These are phyloP conservation scores for Xylariaceae sp. DNA, from an alignment of 2,329 filamentous ascomycete genomes.

Conservation along the genomic window DNA sequence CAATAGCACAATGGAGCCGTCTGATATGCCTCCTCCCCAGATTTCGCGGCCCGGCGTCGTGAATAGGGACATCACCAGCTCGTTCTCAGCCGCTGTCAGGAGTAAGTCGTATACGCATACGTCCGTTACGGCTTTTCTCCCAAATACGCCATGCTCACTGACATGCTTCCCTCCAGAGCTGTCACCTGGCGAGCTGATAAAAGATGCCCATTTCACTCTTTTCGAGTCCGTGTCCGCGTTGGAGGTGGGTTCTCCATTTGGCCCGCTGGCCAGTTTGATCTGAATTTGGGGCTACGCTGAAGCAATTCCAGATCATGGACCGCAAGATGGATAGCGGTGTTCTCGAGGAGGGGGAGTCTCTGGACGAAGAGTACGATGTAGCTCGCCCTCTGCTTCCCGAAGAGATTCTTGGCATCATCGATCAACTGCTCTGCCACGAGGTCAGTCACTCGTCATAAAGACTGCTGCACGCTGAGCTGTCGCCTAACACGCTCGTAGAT, in stretches of 20 bases:
- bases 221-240: slow-evolving; percentile 90
- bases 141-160: slow-evolving; percentile 1
- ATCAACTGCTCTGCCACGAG: slow-evolving; percentile 85
- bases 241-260: slow-evolving; percentile 43
- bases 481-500: slow-evolving; percentile 50
- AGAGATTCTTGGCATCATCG: slow-evolving; percentile 88
- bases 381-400: slow-evolving; percentile 61
- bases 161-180: slow-evolving; percentile 49
- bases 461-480: background rate
- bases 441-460: slow-evolving; percentile 41
- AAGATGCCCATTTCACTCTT: slow-evolving; percentile 89
- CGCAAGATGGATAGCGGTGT: slow-evolving; percentile 98
- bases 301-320: slow-evolving; percentile 77
- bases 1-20: no score
- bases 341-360: slow-evolving; percentile 68
- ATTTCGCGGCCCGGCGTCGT: slow-evolving; percentile 46
- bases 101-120: slow-evolving; percentile 42
- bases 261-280: background rate
- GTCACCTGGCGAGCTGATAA: slow-evolving; percentile 74
- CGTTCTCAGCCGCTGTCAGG: slow-evolving; percentile 48
- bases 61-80: slow-evolving; percentile 52
- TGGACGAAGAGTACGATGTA: slow-evolving; percentile 79
- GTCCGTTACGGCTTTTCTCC: no score
- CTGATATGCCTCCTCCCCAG: slow-evolving; percentile 37
- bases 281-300: background rate